Evolutionary conservation across 129 eudicot genomes (phyloP).

Genomic region (Ambrosia artemisiifolia): DNA sequence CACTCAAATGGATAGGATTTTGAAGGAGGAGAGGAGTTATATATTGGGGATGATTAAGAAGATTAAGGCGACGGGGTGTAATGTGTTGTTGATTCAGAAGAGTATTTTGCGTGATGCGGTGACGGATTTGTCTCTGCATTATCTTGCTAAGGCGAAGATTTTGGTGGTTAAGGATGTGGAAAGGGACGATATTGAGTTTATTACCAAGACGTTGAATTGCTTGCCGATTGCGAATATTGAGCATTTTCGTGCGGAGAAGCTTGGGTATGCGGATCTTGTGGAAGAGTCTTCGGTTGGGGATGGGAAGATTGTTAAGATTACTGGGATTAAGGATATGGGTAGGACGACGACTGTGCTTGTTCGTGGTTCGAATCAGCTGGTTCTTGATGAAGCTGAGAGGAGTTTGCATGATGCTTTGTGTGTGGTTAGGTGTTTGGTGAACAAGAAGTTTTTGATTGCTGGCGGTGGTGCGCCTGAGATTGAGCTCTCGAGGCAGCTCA

Average conservation of each 20-base stretch:
- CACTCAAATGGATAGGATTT: slow-evolving; percentile 87
- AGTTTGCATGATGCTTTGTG: slow-evolving; percentile 97
- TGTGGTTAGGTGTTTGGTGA: slow-evolving; percentile 89
- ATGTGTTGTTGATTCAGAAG: slow-evolving; percentile 92
- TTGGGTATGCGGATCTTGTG: slow-evolving; percentile 82
- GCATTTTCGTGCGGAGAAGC: slow-evolving; percentile 81
- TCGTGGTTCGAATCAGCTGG: slow-evolving; percentile 86
- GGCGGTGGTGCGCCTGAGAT: slow-evolving; percentile 98
- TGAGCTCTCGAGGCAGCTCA: slow-evolving; percentile 79
- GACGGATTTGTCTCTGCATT: slow-evolving; percentile 79
- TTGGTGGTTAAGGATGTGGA: slow-evolving; percentile 89
- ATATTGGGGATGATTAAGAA: slow-evolving; percentile 88
- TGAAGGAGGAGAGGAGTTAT: slow-evolving; percentile 92
- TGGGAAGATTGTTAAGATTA: slow-evolving; percentile 80
- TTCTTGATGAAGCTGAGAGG: slow-evolving; percentile 91
- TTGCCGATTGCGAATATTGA: slow-evolving; percentile 85
- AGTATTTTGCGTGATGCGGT: slow-evolving; percentile 96
- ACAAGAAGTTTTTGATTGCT: slow-evolving; percentile 82
- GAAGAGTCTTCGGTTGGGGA: slow-evolving; percentile 86
- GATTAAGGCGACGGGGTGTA: slow-evolving; percentile 83
- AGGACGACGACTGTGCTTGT: slow-evolving; percentile 78
- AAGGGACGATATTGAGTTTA: slow-evolving; percentile 90
- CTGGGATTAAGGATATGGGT: slow-evolving; percentile 92
- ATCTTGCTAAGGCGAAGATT: slow-evolving; percentile 87
- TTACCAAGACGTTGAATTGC: slow-evolving; percentile 86